phyloP scores from a whole-genome alignment of 129 eudicot genomes.

The Flaveria sonorensis region DNA sequence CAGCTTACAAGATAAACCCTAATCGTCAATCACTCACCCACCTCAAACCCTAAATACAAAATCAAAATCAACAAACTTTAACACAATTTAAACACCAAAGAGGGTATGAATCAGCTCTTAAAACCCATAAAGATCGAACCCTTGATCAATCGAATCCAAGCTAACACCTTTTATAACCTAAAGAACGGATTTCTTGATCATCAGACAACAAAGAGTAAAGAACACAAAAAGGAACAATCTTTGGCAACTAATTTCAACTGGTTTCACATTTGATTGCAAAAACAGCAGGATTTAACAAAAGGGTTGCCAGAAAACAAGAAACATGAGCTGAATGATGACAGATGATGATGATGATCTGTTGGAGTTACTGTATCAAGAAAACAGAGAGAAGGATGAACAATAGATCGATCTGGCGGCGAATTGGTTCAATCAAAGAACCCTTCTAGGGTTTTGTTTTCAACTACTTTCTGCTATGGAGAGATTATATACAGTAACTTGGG shows the following conservation, averaged over 20 bases:
- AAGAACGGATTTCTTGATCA: constrained; percentile 20
- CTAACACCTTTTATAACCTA: constrained; percentile 23
- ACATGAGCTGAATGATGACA: constrained; percentile 6
- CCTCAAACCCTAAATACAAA: constrained; percentile 31
- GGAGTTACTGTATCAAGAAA: constrained; percentile 34
- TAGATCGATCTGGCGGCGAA: constrained; percentile 85
- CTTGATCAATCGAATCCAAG: constrained; percentile 31
- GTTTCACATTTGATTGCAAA: constrained; percentile 43
- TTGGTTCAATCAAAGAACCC: constrained; percentile 60
- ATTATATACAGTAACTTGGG: constrained; percentile 52
- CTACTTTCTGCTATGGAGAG: constrained; percentile 37
- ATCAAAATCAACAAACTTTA: constrained; percentile 11
- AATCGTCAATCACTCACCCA: constrained; percentile 32
- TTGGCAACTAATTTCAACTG: constrained; percentile 28
- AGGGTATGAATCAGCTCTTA: constrained; percentile 27
- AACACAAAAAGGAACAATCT: constrained; percentile 1
- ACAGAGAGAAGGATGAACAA: constrained; percentile 27
- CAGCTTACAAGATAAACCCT: constrained; percentile 3
- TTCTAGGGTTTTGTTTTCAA: constrained; percentile 84
- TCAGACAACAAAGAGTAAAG: constrained; percentile 27
- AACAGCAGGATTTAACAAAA: constrained; percentile 31
- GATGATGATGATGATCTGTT: constrained; percentile 25
- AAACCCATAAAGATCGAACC: constrained; percentile 39
- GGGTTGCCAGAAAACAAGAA: constrained; percentile 30
- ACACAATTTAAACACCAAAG: constrained; percentile 8